Percentiles rank a stretch among this genome's conserved stretches.
phyloP scores from a whole-genome alignment of 352 stramenopile species.

The Phytophthora idaei region DNA sequence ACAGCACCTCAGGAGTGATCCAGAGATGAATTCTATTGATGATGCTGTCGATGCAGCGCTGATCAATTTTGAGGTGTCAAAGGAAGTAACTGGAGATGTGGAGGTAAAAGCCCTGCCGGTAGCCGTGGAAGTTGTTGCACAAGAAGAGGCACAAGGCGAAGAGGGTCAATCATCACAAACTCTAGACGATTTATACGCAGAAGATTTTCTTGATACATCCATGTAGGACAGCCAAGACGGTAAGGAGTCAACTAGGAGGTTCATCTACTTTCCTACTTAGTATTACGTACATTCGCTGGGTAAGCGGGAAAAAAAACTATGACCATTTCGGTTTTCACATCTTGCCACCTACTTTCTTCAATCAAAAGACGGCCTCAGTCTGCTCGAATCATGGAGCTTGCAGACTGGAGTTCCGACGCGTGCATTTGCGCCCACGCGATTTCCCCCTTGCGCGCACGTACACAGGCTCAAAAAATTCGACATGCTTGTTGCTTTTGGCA shows the following conservation, averaged over 20 bases:
- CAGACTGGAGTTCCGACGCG: constrained; percentile 19
- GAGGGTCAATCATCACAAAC: constrained; percentile 1
- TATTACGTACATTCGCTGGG: constrained; percentile 10
- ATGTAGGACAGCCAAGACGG: constrained; percentile 6
- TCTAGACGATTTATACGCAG: constrained; percentile 31
- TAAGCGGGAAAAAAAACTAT: constrained; percentile 9
- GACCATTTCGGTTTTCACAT: background rate
- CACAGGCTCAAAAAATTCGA: constrained; percentile 67
- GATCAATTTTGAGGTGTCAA: constrained; percentile 5
- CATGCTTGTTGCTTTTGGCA: constrained; percentile 34
- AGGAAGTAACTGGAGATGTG: background rate
- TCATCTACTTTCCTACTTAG: constrained; percentile 10
- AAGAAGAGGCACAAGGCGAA: constrained; percentile 4
- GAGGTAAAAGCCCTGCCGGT: constrained; percentile 3
- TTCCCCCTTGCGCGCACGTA: constrained; percentile 40
- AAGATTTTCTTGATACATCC: constrained; percentile 28
- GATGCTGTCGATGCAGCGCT: constrained; percentile 5
- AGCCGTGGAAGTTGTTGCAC: background rate
- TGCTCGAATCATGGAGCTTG: constrained; percentile 13
- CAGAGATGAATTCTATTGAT: constrained; percentile 7
- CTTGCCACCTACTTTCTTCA: constrained; percentile 4
- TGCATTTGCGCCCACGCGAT: constrained; percentile 26
- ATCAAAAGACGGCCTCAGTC: constrained; percentile 9
- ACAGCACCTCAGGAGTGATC: constrained; percentile 12
- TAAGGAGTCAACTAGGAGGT: constrained; percentile 3